Conservation (phyloP, 129 eudicot genomes). For the Solidago caesia region DNA sequence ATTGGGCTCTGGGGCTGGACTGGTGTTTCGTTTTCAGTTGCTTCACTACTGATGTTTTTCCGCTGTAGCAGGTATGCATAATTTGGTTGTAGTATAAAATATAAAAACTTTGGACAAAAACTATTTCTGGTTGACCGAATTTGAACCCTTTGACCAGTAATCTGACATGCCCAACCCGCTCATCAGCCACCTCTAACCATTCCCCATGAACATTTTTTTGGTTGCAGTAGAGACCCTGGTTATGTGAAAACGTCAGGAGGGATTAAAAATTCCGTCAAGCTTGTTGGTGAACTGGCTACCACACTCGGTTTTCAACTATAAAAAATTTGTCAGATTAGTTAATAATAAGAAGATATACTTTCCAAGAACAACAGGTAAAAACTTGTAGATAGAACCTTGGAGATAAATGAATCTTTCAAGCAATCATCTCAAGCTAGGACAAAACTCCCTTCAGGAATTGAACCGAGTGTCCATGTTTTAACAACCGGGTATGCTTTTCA, state of each 20-base stretch:
- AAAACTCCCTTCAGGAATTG: conserved; percentile 94
- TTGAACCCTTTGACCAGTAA: too few species aligned
- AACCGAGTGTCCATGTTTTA: conserved; percentile 94
- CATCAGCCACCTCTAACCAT: too few species aligned
- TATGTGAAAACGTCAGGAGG: too few species aligned
- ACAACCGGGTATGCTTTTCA: conserved; percentile 77
- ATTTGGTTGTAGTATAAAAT: too few species aligned
- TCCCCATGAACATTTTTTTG: too few species aligned
- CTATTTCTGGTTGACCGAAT: too few species aligned
- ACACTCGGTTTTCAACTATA: conserved; percentile 92
- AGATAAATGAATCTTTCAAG: conserved; percentile 94
- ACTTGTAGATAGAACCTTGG: conserved; percentile 55
- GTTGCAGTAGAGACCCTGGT: too few species aligned
- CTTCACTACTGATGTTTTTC: too few species aligned
- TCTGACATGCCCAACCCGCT: too few species aligned
- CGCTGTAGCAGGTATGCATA: too few species aligned
- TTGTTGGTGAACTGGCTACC: conserved; percentile 98
- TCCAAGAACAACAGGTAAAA: conserved; percentile 6
- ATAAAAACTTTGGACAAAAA: too few species aligned
- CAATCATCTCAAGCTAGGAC: conserved; percentile 97
- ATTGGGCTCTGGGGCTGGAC: conserved; percentile 98
- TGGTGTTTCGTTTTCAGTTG: too few species aligned
- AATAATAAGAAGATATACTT: background rate
- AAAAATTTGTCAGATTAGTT: conserved; percentile 18
- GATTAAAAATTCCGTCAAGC: conserved; percentile 95